Conservation (phyloP, 371 early-diverging fungal genomes). For the Globomyces sp. region DNA sequence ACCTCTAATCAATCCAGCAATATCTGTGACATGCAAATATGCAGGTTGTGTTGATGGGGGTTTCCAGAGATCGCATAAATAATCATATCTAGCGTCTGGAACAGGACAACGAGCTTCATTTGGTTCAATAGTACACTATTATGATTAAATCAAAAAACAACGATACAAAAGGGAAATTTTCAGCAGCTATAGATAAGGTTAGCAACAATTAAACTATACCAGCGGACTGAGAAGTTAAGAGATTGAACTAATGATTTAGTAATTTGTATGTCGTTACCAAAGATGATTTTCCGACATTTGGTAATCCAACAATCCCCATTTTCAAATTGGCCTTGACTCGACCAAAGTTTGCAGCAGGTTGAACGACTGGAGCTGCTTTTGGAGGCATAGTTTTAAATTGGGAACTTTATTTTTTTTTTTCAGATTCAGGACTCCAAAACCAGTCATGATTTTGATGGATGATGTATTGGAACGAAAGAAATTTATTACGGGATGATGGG, state of each 20-base stretch:
- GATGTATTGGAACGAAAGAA: too few species aligned
- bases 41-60: slow-evolving; percentile 54
- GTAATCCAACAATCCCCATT: slow-evolving; percentile 86
- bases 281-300: slow-evolving; percentile 94
- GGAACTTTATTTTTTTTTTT: too few species aligned
- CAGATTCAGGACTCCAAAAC: too few species aligned
- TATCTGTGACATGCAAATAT: slow-evolving; percentile 92
- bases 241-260: slow-evolving; percentile 13
- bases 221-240: slow-evolving; percentile 16
- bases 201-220: slow-evolving; percentile 44
- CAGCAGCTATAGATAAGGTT: slow-evolving; percentile 28
- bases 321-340: slow-evolving; percentile 29
- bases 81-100: slow-evolving; percentile 91
- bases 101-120: slow-evolving; percentile 89
- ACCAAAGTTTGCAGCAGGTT: slow-evolving; percentile 20
- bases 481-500: too few species aligned
- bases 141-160: slow-evolving; percentile 57
- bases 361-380: slow-evolving; percentile 8
- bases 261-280: slow-evolving; percentile 72
- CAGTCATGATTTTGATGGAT: too few species aligned
- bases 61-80: slow-evolving; percentile 76
- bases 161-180: slow-evolving; percentile 59
- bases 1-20: slow-evolving; percentile 96
- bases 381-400: not conserved
- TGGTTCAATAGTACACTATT: slow-evolving; percentile 32